Conservation (phyloP, 257 asterid species). For the Eucommia ulmoides region DNA sequence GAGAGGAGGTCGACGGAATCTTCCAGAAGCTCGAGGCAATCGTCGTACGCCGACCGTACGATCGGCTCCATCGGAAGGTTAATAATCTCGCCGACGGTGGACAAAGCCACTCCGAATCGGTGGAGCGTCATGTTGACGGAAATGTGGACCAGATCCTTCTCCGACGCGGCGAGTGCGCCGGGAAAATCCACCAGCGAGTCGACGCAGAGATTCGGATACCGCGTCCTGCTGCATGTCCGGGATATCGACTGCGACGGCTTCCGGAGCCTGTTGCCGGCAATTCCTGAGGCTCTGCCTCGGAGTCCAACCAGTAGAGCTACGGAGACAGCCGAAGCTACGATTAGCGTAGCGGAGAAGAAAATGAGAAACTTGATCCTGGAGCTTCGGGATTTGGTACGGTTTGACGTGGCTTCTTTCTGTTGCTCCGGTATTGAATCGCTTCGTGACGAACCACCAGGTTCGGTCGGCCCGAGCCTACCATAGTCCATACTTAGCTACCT, state of each 20-base stretch:
- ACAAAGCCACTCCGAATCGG: constrained; percentile 51
- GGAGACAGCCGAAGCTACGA: constrained; percentile 39
- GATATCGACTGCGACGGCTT: constrained; percentile 64
- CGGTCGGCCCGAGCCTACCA: constrained; percentile 12
- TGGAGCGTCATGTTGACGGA: constrained; percentile 75
- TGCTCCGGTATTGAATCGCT: background rate
- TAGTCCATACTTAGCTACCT: background rate
- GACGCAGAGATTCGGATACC: constrained; percentile 55
- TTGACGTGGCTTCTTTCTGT: constrained; percentile 9
- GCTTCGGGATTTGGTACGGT: constrained; percentile 7
- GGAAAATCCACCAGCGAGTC: constrained; percentile 61
- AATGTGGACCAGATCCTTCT: constrained; percentile 76
- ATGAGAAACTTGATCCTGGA: constrained; percentile 38
- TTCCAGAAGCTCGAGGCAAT: constrained; percentile 73
- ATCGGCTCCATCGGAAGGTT: constrained; percentile 48
- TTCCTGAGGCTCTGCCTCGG: constrained; percentile 15
- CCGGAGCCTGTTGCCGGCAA: constrained; percentile 19
- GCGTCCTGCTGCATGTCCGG: constrained; percentile 54
- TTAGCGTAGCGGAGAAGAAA: constrained; percentile 33
- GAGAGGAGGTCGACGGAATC: constrained; percentile 68
- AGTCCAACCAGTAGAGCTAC: constrained; percentile 33
- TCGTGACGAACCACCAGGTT: constrained; percentile 13
- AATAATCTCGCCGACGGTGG: constrained; percentile 44
- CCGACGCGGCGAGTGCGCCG: constrained; percentile 69
- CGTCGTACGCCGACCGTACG: constrained; percentile 73